Conservation (phyloP, 1,284 basidiomycete genomes). For the Malassezia japonica region DNA sequence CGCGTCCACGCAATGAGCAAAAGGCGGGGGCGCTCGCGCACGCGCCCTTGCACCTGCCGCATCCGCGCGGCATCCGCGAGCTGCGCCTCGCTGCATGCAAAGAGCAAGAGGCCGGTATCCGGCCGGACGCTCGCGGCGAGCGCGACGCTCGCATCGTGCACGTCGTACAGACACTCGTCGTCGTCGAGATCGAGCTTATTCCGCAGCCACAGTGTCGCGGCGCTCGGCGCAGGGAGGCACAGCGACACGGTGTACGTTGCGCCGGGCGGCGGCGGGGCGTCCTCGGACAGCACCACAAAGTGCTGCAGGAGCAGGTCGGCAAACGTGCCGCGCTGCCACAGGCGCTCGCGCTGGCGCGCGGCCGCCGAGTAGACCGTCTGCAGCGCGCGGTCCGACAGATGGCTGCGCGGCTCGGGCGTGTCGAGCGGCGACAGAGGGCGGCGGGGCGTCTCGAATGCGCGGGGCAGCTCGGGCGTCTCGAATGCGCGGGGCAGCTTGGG, state of each 20-base stretch:
- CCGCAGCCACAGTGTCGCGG: background rate
- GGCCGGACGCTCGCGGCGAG: background rate
- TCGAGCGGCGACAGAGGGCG: no score
- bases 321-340: slow-evolving; percentile 8
- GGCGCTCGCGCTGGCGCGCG: background rate
- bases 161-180: background rate
- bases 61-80: background rate
- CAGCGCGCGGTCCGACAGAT: background rate
- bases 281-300: background rate
- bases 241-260: background rate
- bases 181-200: background rate
- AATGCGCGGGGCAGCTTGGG: background rate
- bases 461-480: background rate
- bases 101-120: background rate
- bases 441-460: no score
- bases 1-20: slow-evolving; percentile 2
- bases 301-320: background rate
- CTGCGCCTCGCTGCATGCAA: background rate
- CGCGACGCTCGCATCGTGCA: background rate
- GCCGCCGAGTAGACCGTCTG: background rate
- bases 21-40: background rate
- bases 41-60: background rate
- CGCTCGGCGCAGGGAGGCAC: background rate
- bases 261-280: background rate
- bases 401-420: no score